A percentile compares a stretch with the other conserved stretches of the same genome.
Evolutionary conservation across 768 basidiomycete genomes (phyloP).

Genomic region (Pulveroboletus ravenelii): DNA sequence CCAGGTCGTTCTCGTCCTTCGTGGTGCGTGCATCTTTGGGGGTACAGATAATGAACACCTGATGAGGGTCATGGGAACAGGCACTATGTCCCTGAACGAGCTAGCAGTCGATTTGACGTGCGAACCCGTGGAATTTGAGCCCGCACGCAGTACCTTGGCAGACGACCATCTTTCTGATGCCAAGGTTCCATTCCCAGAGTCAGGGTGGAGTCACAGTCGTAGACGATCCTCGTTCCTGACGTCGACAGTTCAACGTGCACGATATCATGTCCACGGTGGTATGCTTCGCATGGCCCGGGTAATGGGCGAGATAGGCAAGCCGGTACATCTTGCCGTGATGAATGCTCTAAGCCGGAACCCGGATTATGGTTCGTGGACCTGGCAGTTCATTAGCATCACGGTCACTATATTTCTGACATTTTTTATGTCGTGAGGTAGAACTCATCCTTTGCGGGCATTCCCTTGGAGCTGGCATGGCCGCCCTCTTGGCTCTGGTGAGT

Average conservation of each 20-base stretch:
- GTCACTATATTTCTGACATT: neutral
- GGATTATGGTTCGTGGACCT: slow-evolving; percentile 56
- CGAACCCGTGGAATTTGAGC: slow-evolving; percentile 63
- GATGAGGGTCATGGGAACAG: slow-evolving; percentile 28
- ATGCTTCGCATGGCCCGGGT: slow-evolving; percentile 75
- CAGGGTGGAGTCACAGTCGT: slow-evolving; percentile 21
- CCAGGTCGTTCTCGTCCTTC: slow-evolving; percentile 72
- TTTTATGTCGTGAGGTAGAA: slow-evolving; percentile 35
- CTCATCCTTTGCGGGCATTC: slow-evolving; percentile 80
- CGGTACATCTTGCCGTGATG: slow-evolving; percentile 70
- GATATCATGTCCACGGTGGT: slow-evolving; percentile 72
- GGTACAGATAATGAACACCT: neutral
- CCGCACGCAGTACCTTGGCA: slow-evolving; percentile 37
- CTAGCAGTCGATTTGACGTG: slow-evolving; percentile 83
- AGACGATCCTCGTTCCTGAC: slow-evolving; percentile 24
- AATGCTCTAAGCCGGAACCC: slow-evolving; percentile 66
- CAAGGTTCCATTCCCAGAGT: slow-evolving; percentile 35
- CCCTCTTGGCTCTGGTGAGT: slow-evolving; percentile 66
- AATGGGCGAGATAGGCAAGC: slow-evolving; percentile 74
- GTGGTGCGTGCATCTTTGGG: slow-evolving; percentile 39
- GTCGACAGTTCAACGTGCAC: slow-evolving; percentile 18
- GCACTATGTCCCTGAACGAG: slow-evolving; percentile 86
- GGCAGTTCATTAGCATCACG: neutral
- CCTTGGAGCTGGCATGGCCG: slow-evolving; percentile 78
- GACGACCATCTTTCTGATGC: slow-evolving; percentile 28